Evolutionary conservation across 2,329 filamentous ascomycete genomes (phyloP), one percentile per base, ranked within the genome.

Genomic region (Bertia moriformis): DNA sequence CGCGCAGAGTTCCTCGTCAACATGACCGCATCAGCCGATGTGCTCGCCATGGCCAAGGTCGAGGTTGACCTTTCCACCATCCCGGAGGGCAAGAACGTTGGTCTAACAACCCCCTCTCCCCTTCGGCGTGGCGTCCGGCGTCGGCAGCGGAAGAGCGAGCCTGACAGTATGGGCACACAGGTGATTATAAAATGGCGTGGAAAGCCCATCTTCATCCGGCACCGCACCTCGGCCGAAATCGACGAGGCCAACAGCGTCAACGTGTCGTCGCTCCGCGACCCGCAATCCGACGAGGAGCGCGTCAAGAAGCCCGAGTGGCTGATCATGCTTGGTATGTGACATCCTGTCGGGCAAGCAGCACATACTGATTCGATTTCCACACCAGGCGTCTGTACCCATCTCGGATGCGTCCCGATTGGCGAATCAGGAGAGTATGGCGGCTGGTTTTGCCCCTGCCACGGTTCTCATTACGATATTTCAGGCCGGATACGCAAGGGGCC

Each of bases 391-490:
- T 98, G 91, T 83, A 98, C 91, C 57, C 91, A 98, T 68, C 72
- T 98, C 59, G 91, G 91, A 67, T 98, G 91, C 76, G 91, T 98
- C 52, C 91, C 91, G 59, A 98, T 98, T 56, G 91, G 91, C 57
- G 91, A 98, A 72, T 85, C 91, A 48, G 91, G 91, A 62, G 91
- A 98, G 66, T 98, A 71, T 57, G 91, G 91, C 61, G 91, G 91
- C 59, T 98, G 91, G 91, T 98, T 98, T 83, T 98, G 91, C 73
- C 91, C 91, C 49, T 98, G 91, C 83, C 91, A 98, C 77, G 91
- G 91, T 64, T 95, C 88, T 52, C 91, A 98, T 74, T 98, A 98
- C 78, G 91, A 98, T 63, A 96, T 98, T 63, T 96, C 88, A 48
- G 91, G 91, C 62, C 87, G 91, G 66, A 85, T 94, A 76, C 81